Percentiles rank a stretch among this genome's conserved stretches.
Conservation (phyloP, 495 filamentous ascomycete species). For the Hyphodiscus hymeniophilus region DNA sequence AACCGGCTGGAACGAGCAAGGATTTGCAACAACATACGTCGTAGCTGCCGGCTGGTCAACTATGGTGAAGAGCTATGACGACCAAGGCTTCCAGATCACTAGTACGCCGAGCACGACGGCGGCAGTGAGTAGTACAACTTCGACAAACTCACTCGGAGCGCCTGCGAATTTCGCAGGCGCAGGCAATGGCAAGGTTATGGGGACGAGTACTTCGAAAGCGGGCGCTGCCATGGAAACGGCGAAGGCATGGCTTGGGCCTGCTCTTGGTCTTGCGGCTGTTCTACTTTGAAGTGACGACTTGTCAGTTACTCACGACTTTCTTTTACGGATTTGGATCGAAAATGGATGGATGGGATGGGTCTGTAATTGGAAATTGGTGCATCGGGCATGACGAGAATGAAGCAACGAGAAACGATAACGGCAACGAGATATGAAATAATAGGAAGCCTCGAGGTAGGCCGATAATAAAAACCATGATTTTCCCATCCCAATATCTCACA, state of each 20-base stretch:
- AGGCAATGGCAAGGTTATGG: slow-evolving; percentile 7
- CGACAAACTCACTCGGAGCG: background rate
- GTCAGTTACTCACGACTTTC: background rate
- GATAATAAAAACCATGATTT: no score
- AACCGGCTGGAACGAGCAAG: slow-evolving; percentile 17
- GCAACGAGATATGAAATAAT: no score
- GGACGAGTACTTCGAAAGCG: slow-evolving; percentile 7
- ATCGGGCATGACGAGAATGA: no score
- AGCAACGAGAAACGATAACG: no score
- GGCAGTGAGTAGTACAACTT: background rate
- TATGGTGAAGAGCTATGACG: slow-evolving; percentile 11
- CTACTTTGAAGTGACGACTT: background rate
- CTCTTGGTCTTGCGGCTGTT: slow-evolving; percentile 2
- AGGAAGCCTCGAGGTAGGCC: no score
- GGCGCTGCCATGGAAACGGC: slow-evolving; percentile 5
- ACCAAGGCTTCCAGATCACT: slow-evolving; percentile 15
- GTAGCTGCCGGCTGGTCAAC: slow-evolving; percentile 7
- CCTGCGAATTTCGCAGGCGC: slow-evolving; percentile 1
- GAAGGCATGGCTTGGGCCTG: background rate
- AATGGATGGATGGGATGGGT: background rate
- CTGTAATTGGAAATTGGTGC: no score
- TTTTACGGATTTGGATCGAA: background rate
- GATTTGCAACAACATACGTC: slow-evolving; percentile 17
- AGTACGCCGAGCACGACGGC: slow-evolving; percentile 1
- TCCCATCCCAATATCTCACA: no score